These are phyloP conservation scores for Gnetum montanum DNA, from an alignment of 75 land plant genomes.

Conservation along the genomic window DNA sequence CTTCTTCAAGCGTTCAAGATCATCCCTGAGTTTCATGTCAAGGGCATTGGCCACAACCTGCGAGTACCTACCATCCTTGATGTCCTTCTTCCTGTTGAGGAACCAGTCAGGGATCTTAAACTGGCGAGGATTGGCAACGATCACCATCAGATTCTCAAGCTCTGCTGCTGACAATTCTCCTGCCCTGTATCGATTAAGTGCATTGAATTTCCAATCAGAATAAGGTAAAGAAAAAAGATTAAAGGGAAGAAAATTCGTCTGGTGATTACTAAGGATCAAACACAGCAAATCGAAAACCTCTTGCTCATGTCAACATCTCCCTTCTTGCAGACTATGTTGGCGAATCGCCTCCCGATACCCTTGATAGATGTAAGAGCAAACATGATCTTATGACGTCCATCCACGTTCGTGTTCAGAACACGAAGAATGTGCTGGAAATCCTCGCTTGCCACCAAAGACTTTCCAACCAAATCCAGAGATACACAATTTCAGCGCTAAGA, in stretches of 20 bases:
- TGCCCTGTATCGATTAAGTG: too few relatives aligned
- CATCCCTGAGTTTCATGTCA: slow-evolving; percentile 44
- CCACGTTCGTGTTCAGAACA: slow-evolving; percentile 31
- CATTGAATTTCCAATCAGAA: too few relatives aligned
- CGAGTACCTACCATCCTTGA: slow-evolving; percentile 20
- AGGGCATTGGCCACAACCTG: slow-evolving; percentile 42
- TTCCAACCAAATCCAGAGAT: background rate
- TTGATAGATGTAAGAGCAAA: slow-evolving; percentile 30
- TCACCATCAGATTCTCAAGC: slow-evolving; percentile 28
- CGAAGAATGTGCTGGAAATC: slow-evolving; percentile 22
- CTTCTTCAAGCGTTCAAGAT: slow-evolving; percentile 24
- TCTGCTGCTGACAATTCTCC: slow-evolving; percentile 29
- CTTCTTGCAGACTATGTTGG: slow-evolving; percentile 47
- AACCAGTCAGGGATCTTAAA: slow-evolving; percentile 48
- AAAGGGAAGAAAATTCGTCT: background rate
- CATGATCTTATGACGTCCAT: slow-evolving; percentile 46
- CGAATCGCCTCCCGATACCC: slow-evolving; percentile 42
- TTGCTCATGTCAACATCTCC: slow-evolving; percentile 42
- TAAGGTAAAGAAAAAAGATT: background rate
- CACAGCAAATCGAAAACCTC: slow-evolving; percentile 11
- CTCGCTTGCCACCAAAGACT: slow-evolving; percentile 15
- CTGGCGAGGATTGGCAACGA: slow-evolving; percentile 32
- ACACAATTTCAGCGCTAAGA: too few relatives aligned
- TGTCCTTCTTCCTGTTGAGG: slow-evolving; percentile 32
- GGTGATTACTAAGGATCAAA: background rate